Evolutionary conservation across 2,329 filamentous ascomycete genomes (phyloP).

Genomic region (Clarireedia sp.): DNA sequence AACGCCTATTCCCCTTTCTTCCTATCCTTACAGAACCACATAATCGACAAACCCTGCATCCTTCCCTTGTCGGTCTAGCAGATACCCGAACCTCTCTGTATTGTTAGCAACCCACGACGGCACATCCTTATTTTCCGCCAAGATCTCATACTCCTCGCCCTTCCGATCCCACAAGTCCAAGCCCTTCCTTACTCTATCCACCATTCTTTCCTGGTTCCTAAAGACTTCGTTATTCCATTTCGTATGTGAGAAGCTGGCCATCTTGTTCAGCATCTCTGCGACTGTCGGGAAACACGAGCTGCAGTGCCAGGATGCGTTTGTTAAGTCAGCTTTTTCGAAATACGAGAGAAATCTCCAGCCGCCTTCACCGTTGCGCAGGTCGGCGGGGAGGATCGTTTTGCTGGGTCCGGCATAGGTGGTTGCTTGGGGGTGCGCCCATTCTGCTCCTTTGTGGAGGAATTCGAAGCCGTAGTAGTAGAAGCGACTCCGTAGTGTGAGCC

Average conservation of each 20-base stretch:
- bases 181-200: constrained; percentile 35
- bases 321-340: constrained; percentile 29
- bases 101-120: constrained; percentile 31
- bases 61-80: constrained; percentile 17
- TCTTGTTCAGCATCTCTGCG: constrained; percentile 34
- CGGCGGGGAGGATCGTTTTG: constrained; percentile 34
- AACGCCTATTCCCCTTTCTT: not conserved
- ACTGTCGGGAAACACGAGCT: constrained; percentile 36
- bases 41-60: constrained; percentile 20
- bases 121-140: constrained; percentile 35
- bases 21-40: constrained; percentile 18
- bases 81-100: constrained; percentile 17
- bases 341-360: constrained; percentile 9
- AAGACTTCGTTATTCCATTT: constrained; percentile 33
- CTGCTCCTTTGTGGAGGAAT: constrained; percentile 28
- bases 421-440: constrained; percentile 39
- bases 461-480: constrained; percentile 35
- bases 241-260: constrained; percentile 36
- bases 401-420: constrained; percentile 32
- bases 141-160: constrained; percentile 28
- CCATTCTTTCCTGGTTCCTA: constrained; percentile 32
- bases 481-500: constrained; percentile 28
- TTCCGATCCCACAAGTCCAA: constrained; percentile 34
- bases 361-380: constrained; percentile 30
- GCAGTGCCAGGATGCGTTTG: constrained; percentile 39